These are phyloP conservation scores for Coccomyxa sp. DNA, from an alignment of 139 green algal genomes.

Conservation along the genomic window DNA sequence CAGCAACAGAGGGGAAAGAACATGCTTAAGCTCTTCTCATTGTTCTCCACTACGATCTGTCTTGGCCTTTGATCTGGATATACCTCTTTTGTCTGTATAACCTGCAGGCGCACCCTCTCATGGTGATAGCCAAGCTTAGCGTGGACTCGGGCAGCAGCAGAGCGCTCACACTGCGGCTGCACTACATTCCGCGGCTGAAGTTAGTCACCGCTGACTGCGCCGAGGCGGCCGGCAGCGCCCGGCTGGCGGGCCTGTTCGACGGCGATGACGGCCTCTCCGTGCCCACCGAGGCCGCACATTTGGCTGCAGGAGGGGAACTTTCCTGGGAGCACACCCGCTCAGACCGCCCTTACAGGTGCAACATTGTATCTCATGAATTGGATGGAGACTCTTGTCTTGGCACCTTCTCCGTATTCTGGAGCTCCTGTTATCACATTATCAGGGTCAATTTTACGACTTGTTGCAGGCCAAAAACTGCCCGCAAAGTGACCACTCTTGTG, in stretches of 20 bases:
- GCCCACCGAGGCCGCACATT: background rate
- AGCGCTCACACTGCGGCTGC: background rate
- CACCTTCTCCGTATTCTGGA: too few species aligned
- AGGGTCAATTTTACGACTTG: too few species aligned
- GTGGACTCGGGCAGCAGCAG: background rate
- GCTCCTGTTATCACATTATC: too few species aligned
- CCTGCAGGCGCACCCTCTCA: background rate
- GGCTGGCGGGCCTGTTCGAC: background rate
- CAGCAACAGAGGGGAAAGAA: too few species aligned
- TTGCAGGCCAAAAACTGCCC: too few species aligned
- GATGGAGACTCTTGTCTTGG: too few species aligned
- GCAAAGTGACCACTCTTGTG: too few species aligned
- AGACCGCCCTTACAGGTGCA: background rate
- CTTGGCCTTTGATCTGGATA: too few species aligned
- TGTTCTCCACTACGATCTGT: background rate
- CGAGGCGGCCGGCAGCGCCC: background rate
- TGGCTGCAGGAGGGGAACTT: background rate
- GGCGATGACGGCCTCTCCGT: background rate
- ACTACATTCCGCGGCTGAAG: background rate
- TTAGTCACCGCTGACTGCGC: background rate
- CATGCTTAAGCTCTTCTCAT: background rate
- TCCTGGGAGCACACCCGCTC: background rate
- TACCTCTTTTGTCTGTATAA: background rate
- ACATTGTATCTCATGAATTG: background rate
- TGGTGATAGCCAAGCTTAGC: background rate